phyloP scores from a whole-genome alignment of 2,329 filamentous ascomycete genomes.

The Hymenoscyphus fraxineus region DNA sequence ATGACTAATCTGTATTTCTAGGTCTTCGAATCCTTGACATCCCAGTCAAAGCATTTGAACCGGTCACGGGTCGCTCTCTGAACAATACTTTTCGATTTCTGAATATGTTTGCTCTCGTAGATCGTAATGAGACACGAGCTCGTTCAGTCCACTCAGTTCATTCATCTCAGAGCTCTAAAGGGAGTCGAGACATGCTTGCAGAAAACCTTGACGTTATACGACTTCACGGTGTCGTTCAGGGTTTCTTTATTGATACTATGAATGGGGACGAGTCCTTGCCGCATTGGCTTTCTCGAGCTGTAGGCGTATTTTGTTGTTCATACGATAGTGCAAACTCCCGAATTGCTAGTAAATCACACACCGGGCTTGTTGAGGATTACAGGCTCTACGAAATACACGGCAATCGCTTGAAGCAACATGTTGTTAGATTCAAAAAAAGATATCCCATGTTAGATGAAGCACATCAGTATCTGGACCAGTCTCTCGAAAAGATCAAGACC shows the following conservation, averaged over 20 bases:
- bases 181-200: conserved; percentile 41
- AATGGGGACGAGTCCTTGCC: conserved; percentile 38
- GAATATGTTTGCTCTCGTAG: conserved; percentile 50
- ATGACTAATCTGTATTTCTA: conserved; percentile 24
- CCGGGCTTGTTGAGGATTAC: conserved; percentile 51
- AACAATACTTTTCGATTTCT: conserved; percentile 49
- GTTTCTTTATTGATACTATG: conserved; percentile 48
- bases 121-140: conserved; percentile 41
- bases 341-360: conserved; percentile 40
- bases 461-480: conserved; percentile 36
- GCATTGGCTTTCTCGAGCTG: conserved; percentile 49
- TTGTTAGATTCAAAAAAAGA: conserved; percentile 39
- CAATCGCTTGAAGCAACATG: conserved; percentile 42
- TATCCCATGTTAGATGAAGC: conserved; percentile 33
- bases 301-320: conserved; percentile 46
- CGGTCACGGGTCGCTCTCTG: conserved; percentile 27
- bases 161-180: conserved; percentile 32
- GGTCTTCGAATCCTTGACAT: conserved; percentile 46
- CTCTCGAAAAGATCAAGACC: conserved; percentile 38
- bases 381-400: conserved; percentile 51
- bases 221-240: conserved; percentile 50
- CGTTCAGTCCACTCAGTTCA: conserved; percentile 30
- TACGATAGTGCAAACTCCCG: conserved; percentile 45
- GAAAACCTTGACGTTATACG: conserved; percentile 49
- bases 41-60: conserved; percentile 44